These are phyloP conservation scores for Calonectria montana DNA, from an alignment of 2,329 filamentous ascomycete genomes.

Conservation along the genomic window DNA sequence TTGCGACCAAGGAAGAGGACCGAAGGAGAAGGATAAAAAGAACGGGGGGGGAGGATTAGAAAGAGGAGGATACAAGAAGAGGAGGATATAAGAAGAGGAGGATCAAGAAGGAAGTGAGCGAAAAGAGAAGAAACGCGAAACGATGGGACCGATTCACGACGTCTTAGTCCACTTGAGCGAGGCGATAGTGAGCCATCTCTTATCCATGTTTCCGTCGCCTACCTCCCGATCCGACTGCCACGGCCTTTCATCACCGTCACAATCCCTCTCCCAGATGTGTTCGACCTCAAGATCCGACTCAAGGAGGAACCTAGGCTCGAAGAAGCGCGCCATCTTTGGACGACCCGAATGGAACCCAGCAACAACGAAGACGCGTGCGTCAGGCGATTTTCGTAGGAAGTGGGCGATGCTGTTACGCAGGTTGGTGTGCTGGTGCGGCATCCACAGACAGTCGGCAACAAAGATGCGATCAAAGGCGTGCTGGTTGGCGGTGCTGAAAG, in stretches of 20 bases:
- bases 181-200: conserved; percentile 77
- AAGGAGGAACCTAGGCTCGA: conserved; percentile 58
- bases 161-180: conserved; percentile 56
- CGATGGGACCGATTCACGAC: conserved; percentile 21
- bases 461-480: conserved; percentile 70
- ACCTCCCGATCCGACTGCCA: conserved; percentile 70
- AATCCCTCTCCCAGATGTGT: conserved; percentile 76
- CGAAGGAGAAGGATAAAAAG: background rate
- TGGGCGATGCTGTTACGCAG: conserved; percentile 71
- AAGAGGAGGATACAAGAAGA: background rate
- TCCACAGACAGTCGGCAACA: conserved; percentile 82
- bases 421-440: conserved; percentile 78
- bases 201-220: conserved; percentile 72
- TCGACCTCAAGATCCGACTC: conserved; percentile 69
- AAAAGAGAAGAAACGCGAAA: background rate
- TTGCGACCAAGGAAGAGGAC: background rate
- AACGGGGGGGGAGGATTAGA: background rate
- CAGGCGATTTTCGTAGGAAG: conserved; percentile 62
- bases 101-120: too few species aligned
- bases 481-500: conserved; percentile 43
- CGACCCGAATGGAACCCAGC: conserved; percentile 80
- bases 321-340: conserved; percentile 74
- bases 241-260: conserved; percentile 68
- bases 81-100: background rate
- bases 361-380: conserved; percentile 71